Evolutionary conservation across 2,329 filamentous ascomycete species (phyloP).

Genomic region (Fusarium nurragi): DNA sequence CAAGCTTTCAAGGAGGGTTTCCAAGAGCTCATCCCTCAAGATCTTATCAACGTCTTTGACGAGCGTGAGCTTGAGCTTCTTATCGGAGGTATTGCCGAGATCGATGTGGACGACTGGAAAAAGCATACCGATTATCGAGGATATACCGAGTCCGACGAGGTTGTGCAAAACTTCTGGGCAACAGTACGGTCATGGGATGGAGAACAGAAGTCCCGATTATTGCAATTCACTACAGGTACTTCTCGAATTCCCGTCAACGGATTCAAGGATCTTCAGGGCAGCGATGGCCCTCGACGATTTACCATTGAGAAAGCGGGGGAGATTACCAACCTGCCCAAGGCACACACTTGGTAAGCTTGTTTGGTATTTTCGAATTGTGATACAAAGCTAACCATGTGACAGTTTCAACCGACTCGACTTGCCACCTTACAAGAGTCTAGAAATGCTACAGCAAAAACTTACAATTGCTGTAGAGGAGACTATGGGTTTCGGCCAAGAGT

Average conservation of each 20-base stretch:
- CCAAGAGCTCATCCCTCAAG: slow-evolving; percentile 95
- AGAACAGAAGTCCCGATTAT: slow-evolving; percentile 93
- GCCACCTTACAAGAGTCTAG: slow-evolving; percentile 89
- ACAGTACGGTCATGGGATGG: slow-evolving; percentile 96
- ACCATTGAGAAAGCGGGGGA: slow-evolving; percentile 99
- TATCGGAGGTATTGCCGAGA: slow-evolving; percentile 99
- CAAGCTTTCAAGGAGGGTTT: slow-evolving; percentile 97
- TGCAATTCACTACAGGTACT: slow-evolving; percentile 98
- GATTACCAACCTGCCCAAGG: slow-evolving; percentile 89
- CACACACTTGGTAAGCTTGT: slow-evolving; percentile 88
- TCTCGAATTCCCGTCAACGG: slow-evolving; percentile 98
- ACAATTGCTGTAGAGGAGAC: slow-evolving; percentile 98
- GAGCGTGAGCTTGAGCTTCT: slow-evolving; percentile 96
- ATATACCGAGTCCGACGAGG: slow-evolving; percentile 96
- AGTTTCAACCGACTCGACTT: slow-evolving; percentile 98
- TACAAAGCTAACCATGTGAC: slow-evolving; percentile 37
- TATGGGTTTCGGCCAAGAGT: slow-evolving; percentile 98
- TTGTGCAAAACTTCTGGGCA: slow-evolving; percentile 99
- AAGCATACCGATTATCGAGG: slow-evolving; percentile 99
- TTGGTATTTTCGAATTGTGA: background rate
- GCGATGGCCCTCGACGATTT: slow-evolving; percentile 92
- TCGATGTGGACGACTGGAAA: slow-evolving; percentile 99
- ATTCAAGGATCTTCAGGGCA: slow-evolving; percentile 98
- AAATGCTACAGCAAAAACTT: slow-evolving; percentile 86
- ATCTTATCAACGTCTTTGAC: slow-evolving; percentile 98